Base-by-base conservation (phyloP, 2,329 filamentous ascomycete species). In the Nakataea oryzae region DNA sequence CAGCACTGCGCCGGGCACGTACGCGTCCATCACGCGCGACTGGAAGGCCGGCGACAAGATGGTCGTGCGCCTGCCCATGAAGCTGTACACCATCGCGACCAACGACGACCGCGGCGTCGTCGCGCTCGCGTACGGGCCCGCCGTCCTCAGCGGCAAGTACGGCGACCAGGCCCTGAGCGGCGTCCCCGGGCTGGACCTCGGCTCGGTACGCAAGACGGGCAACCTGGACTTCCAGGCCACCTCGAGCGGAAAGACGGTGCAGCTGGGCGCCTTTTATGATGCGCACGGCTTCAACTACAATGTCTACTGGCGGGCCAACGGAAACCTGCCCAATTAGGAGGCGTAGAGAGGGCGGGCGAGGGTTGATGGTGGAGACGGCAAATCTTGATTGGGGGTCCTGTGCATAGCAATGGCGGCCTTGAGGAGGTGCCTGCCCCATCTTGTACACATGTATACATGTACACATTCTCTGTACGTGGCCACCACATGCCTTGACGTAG, bases 121-220 rank as follows among this genome's bases (percentile, higher is more conserved):
- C 2, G 79, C 79, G 0, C 57, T 81, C 13, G 77, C 78, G 0
- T 82, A 75, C 61, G 80, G 80, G 0, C 80, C 79, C 0, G 73
- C 74, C 0, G 68, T 81, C 5, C 65, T 82, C 21, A 70, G 74
- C 1, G 80, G 76, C 0, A 76, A 81, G 62, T 81, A 81, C 61
- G 78, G 78, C 0, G 68, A 68, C 21, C 59, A 58, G 2, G 60
- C 65, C 0, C 55, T 47, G 17, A 47, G 6, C 41, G 17, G 41
- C 41, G 17, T 7, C 17, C 75, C 76, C 0, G 67, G 63, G 0
- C 65, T 78, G 12, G 65, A 69, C 17, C 50, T 77, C 24, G 64
- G 62, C 0, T 71, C 68, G 4, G 63, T 76, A 1, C 66, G 67
- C 63, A 66, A 66, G 27, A 68, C 9, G 3, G 63, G 62, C 0